Percentiles rank a stretch among this genome's conserved stretches.
phyloP scores from a whole-genome alignment of 1,284 basidiomycete genomes.

The Naganishia sp. region DNA sequence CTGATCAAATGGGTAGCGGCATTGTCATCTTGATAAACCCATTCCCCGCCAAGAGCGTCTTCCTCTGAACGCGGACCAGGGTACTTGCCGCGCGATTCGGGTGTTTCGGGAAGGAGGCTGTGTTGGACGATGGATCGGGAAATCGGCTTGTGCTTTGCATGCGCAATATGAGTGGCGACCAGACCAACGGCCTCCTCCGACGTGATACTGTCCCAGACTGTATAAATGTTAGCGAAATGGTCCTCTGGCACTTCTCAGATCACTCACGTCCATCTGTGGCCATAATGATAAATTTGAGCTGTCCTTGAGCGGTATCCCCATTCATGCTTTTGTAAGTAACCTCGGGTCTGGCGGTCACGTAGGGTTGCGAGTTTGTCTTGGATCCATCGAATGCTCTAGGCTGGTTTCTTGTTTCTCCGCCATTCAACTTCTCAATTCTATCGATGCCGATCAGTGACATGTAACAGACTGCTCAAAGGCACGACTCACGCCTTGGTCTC shows the following conservation, averaged over 20 bases:
- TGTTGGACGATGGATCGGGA: conserved; percentile 34
- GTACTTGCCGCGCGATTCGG: conserved; percentile 40
- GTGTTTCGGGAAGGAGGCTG: conserved; percentile 34
- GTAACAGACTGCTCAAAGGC: background rate
- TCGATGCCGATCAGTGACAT: background rate
- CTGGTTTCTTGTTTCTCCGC: conserved; percentile 22
- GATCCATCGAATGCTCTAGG: conserved; percentile 62
- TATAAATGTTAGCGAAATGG: background rate
- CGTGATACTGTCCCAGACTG: conserved; percentile 86
- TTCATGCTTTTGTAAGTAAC: conserved; percentile 75
- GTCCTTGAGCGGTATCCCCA: conserved; percentile 48
- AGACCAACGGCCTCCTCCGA: conserved; percentile 94
- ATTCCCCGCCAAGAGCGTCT: conserved; percentile 55
- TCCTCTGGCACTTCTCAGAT: too few relatives aligned
- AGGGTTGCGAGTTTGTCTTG: conserved; percentile 83
- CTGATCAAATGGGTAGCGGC: conserved; percentile 87
- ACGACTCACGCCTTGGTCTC: conserved; percentile 69
- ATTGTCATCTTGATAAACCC: conserved; percentile 85
- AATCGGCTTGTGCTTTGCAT: conserved; percentile 45
- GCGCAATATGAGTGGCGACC: conserved; percentile 77
- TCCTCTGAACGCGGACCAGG: conserved; percentile 37
- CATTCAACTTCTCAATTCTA: conserved; percentile 14
- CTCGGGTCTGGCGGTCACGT: conserved; percentile 87
- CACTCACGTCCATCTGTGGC: conserved; percentile 78
- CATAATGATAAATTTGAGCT: conserved; percentile 74